Evolutionary conservation across 2,329 filamentous ascomycete species (phyloP), one percentile per base, ranked within the genome.

Genomic region (Fusarium irregulare): DNA sequence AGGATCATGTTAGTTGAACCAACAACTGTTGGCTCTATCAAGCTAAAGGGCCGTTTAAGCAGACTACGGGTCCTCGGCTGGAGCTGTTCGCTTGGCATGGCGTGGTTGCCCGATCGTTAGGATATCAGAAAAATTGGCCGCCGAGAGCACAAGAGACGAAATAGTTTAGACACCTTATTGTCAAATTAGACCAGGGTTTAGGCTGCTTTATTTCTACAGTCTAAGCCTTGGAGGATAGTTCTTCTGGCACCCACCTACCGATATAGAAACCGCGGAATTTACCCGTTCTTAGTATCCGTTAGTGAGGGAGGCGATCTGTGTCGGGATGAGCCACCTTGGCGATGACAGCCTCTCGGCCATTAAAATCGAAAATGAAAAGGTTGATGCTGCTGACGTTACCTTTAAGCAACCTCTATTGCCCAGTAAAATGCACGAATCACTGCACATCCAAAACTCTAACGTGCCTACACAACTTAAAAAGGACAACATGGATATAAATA

Each of bases 291-390:
- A 42, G 84, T 13, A 7, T 7, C 27, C 4, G 0, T 28, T 28
- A 6, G 25, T 27, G 25, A 27, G 27, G 18, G 85, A 87, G 32
- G 86, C 85, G 65, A 87, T 87, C 71, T 81, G 84, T 87, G 73
- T 86, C 83, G 0, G 82, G 80, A 77, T 85, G 81, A 3, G 85
- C 85, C 84, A 86, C 85, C 80, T 87, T 86, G 72, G 80, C 81
- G 30, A 87, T 82, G 64, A 86, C 84, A 32, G 84, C 83, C 77
- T 84, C 80, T 49, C 82, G 80, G 75, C 85, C 72, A 70, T 86
- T 84, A 7, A 84, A 83, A 1, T 84, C 84, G 64, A 83, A 86
- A 45, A 87, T 78, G 78, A 82, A 87, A 7, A 79, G 83, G 68
- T 81, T 84, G 80, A 87, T 86, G 78, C 83, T 84, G 72, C 85